Base-by-base conservation (phyloP, 495 filamentous ascomycete species). In the Bathelium albidoporum region DNA sequence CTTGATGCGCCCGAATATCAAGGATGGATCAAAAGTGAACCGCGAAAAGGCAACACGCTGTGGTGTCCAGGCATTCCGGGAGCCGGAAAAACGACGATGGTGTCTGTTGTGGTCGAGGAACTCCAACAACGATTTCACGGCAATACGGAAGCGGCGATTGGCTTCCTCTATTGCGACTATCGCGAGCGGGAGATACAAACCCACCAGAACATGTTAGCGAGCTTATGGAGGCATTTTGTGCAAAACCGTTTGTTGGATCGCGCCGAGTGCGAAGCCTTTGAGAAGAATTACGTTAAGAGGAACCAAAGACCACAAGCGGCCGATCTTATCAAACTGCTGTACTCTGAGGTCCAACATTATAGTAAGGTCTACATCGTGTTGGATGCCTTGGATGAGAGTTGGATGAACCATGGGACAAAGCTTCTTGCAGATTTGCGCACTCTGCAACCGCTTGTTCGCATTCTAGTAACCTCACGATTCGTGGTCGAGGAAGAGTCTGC, bases 11-110 rank as follows among this genome's bases (percentile, higher is more conserved):
- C 22, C 24, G 20, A 55, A 55, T 55, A 28, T 55, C 49, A 20
- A 20, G 24, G 20, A 9, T 55, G 49, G 49, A 29, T 55, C 49
- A 55, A 55, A 20, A 55, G 49, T 24, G 49, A 55, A 29, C 49
- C 49, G 24, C n/a, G 24, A 2, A 55, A 55, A 29, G 49, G 49
- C 24, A 55, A 55, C 49, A 55, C 49, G 9, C 29, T 55, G 20
- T 55, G 49, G 49, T 55, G 49, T 55, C 49, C 49, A 9, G 49
- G 49, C n/a, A 55, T 55, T 28, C 49, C 49, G 9, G 49, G 49
- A 26, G 49, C 49, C 9, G 49, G 49, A 9, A 55, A 55, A 55
- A 55, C 49, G 9, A 55, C 49, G 22, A 55, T 55, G 49, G 49
- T 55, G 12, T 55, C 49, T 20, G 16, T 55, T 29, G 49, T 55